Evolutionary conservation across 73 alveolate species (phyloP).

Genomic region (Uronychia binucleata): DNA sequence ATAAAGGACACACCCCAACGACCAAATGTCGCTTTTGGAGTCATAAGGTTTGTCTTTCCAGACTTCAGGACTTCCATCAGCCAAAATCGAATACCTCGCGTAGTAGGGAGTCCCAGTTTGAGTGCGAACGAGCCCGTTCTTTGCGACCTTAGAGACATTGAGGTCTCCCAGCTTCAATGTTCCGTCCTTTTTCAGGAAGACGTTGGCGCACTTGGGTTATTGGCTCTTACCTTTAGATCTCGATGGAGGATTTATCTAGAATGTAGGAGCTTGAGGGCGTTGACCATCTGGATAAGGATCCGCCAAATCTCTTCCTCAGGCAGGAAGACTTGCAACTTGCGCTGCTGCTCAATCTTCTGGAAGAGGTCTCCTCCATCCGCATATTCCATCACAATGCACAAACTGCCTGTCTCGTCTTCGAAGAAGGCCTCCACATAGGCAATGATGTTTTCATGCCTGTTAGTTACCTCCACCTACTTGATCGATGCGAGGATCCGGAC

Average conservation of each 20-base stretch:
- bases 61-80: conserved; percentile 86
- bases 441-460: conserved; percentile 68
- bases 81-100: no score
- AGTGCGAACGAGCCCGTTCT: conserved; percentile 27
- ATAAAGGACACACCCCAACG: conserved; percentile 90
- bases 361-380: conserved; percentile 51
- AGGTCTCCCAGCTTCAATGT: conserved; percentile 34
- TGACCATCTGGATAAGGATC: conserved; percentile 7
- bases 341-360: conserved; percentile 16
- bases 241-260: conserved; percentile 27
- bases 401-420: conserved; percentile 45
- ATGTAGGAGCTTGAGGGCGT: conserved; percentile 30
- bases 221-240: no score
- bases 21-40: conserved; percentile 93
- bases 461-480: no score
- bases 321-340: neutral
- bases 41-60: conserved; percentile 95
- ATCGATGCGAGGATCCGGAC: no score
- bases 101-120: conserved; percentile 48
- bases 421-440: conserved; percentile 80
- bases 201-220: conserved; percentile 40
- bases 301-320: conserved; percentile 30
- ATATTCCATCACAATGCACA: conserved; percentile 48
- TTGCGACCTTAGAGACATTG: conserved; percentile 41
- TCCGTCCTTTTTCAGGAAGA: conserved; percentile 34